These are phyloP conservation scores for Hyaloscypha hepaticicola DNA, from an alignment of 495 filamentous ascomycete genomes.

Conservation along the genomic window DNA sequence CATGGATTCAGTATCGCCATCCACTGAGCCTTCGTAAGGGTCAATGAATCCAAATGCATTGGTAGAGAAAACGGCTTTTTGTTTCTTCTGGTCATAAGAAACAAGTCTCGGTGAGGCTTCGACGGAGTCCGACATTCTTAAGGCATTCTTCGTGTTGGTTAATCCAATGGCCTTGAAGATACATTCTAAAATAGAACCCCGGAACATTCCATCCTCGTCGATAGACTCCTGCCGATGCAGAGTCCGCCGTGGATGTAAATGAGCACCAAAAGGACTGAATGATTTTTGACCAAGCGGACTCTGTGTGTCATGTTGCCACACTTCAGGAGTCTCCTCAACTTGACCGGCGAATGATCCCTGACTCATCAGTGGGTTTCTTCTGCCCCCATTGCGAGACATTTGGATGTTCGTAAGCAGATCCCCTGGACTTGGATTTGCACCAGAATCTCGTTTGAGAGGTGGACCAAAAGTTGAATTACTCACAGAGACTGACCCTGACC, in stretches of 20 bases:
- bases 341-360: constrained; percentile 6
- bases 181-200: constrained; percentile 88
- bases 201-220: constrained; percentile 83
- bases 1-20: constrained; percentile 86
- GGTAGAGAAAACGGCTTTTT: constrained; percentile 72
- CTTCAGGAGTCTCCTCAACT: constrained; percentile 24
- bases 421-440: constrained; percentile 60
- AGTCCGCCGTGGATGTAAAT: constrained; percentile 46
- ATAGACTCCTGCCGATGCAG: constrained; percentile 70
- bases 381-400: constrained; percentile 58
- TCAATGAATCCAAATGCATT: constrained; percentile 97
- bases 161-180: constrained; percentile 94
- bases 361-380: constrained; percentile 39
- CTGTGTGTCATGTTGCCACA: constrained; percentile 30
- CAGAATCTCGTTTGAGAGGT: constrained; percentile 33
- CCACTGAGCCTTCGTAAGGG: constrained; percentile 75
- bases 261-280: constrained; percentile 56
- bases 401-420: constrained; percentile 82
- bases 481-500: constrained; percentile 34
- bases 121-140: constrained; percentile 65
- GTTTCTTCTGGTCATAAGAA: constrained; percentile 79
- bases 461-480: constrained; percentile 33
- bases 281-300: constrained; percentile 63
- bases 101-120: constrained; percentile 83
- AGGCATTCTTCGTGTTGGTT: constrained; percentile 62